phyloP scores from a whole-genome alignment of 345 rosid genomes.

The Triadica sebifera region DNA sequence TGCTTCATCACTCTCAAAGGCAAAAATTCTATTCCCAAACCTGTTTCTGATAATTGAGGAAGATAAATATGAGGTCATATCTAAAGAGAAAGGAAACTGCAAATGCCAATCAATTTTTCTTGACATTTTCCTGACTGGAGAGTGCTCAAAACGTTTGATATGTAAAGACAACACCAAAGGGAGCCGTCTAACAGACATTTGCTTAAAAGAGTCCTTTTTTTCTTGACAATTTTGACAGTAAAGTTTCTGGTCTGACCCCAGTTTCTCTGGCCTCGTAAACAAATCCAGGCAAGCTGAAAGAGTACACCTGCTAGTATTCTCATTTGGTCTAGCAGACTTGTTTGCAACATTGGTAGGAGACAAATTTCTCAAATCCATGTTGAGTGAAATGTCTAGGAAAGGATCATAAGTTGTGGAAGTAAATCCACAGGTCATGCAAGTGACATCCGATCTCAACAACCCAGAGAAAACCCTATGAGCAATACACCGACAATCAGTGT shows the following conservation, averaged over 20 bases:
- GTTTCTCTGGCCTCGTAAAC: conserved; percentile 34
- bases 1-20: conserved; percentile 22
- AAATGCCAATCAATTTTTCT: conserved; percentile 28
- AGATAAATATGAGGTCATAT: conserved; percentile 28
- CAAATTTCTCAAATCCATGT: conserved; percentile 15
- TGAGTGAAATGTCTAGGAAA: conserved; percentile 30
- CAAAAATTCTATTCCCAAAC: conserved; percentile 27
- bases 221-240: conserved; percentile 31
- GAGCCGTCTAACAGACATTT: conserved; percentile 28
- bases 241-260: conserved; percentile 30
- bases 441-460: conserved; percentile 32
- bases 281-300: conserved; percentile 30
- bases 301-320: conserved; percentile 14
- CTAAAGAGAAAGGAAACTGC: conserved; percentile 29
- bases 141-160: conserved; percentile 33
- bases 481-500: conserved; percentile 30
- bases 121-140: conserved; percentile 16
- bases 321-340: conserved; percentile 22
- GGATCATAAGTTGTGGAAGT: conserved; percentile 35
- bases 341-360: conserved; percentile 6
- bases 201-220: conserved; percentile 25
- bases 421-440: conserved; percentile 33
- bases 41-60: conserved; percentile 27
- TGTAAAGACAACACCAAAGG: conserved; percentile 35
- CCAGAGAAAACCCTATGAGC: conserved; percentile 34